Evolutionary conservation across 148 eudicot genomes (phyloP).

Genomic region (Fagopyrum homotropicum): DNA sequence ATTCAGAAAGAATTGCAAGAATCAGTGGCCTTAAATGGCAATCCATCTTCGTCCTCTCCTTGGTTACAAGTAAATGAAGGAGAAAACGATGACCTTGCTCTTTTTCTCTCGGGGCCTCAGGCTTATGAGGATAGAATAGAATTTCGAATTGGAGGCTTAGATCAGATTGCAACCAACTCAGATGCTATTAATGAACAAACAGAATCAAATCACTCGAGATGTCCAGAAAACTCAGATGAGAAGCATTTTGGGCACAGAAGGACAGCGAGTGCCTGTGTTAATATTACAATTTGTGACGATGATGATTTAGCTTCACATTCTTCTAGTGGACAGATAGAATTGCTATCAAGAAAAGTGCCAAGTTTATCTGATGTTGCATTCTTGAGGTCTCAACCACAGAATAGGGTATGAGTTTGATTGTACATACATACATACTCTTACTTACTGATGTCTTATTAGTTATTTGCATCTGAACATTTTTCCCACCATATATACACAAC

Average conservation of each 20-base stretch:
- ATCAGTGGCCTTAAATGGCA: conserved; percentile 36
- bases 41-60: conserved; percentile 40
- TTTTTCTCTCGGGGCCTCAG: conserved; percentile 55
- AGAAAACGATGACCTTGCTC: conserved; percentile 58
- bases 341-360: conserved; percentile 50
- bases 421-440: background rate
- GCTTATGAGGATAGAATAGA: conserved; percentile 3
- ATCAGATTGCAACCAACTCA: conserved; percentile 17
- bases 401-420: conserved; percentile 29
- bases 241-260: conserved; percentile 53
- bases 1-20: conserved; percentile 32
- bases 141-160: conserved; percentile 16
- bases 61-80: conserved; percentile 71
- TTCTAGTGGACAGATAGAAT: conserved; percentile 29
- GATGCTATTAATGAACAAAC: conserved; percentile 23
- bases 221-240: conserved; percentile 20
- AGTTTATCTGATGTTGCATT: conserved; percentile 48
- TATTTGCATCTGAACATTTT: background rate
- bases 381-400: conserved; percentile 38
- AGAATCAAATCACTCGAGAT: background rate
- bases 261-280: conserved; percentile 68
- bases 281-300: conserved; percentile 43
- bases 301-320: conserved; percentile 29
- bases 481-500: conserved; percentile 12
- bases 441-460: conserved; percentile 8